phyloP scores from a whole-genome alignment of 1,284 basidiomycete genomes.

The Caloboletus firmus region DNA sequence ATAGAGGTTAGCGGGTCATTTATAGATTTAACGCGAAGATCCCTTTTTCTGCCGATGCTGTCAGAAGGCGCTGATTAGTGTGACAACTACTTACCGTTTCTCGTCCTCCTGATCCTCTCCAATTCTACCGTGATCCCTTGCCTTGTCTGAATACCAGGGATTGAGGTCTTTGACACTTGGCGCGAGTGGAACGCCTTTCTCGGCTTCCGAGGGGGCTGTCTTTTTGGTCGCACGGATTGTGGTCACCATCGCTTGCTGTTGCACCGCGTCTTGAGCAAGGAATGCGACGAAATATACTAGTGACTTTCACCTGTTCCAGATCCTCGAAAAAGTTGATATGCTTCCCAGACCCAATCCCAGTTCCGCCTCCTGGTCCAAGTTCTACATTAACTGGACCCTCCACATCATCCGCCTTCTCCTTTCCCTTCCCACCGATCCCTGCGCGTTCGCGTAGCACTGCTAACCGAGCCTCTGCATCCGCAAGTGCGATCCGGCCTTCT shows the following conservation, averaged over 20 bases:
- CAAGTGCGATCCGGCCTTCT: slow-evolving; percentile 69
- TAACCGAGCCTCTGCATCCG: slow-evolving; percentile 80
- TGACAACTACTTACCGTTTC: slow-evolving; percentile 20
- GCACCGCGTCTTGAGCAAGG: background rate
- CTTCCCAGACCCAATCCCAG: slow-evolving; percentile 13
- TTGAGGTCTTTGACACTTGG: slow-evolving; percentile 72
- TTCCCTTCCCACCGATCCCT: slow-evolving; percentile 44
- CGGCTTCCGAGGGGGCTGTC: slow-evolving; percentile 53
- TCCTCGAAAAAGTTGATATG: slow-evolving; percentile 83
- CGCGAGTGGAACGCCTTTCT: slow-evolving; percentile 69
- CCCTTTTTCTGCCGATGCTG: slow-evolving; percentile 50
- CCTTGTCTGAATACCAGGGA: slow-evolving; percentile 68
- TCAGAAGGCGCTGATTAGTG: background rate
- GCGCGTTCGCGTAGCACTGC: slow-evolving; percentile 62
- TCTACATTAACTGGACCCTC: slow-evolving; percentile 21
- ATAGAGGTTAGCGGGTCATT: slow-evolving; percentile 75
- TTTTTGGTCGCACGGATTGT: slow-evolving; percentile 47
- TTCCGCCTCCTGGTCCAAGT: slow-evolving; percentile 32
- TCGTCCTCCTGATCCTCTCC: slow-evolving; percentile 23
- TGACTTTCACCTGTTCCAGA: slow-evolving; percentile 54
- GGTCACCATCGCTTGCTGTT: slow-evolving; percentile 46
- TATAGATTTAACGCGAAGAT: slow-evolving; percentile 58
- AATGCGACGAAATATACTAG: background rate
- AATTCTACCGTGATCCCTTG: slow-evolving; percentile 36
- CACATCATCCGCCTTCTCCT: slow-evolving; percentile 39